Evolutionary conservation across 805 yeast genomes (phyloP).

Genomic region (Metschnikowia colocasiae): DNA sequence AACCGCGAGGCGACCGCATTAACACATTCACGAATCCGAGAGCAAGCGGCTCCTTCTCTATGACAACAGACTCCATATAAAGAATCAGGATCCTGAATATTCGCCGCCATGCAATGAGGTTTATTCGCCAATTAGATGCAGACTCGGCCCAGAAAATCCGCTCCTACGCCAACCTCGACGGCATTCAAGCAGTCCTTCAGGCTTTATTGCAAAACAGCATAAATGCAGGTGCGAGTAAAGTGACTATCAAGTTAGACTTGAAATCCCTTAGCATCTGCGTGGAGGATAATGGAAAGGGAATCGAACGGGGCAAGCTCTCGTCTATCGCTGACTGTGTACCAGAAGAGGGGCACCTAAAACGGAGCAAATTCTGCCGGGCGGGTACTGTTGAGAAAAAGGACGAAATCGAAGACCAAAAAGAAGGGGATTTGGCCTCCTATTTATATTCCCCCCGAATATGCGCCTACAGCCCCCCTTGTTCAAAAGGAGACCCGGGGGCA

Average conservation of each 20-base stretch:
- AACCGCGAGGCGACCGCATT: not conserved
- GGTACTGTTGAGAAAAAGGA: not conserved
- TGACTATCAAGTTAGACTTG: constrained; percentile 35
- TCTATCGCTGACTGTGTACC: not conserved
- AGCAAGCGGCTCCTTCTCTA: too few species aligned
- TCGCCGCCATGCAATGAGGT: constrained; percentile 1
- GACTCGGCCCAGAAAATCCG: constrained; percentile 9
- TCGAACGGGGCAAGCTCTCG: constrained; percentile 21
- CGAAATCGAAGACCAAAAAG: not conserved
- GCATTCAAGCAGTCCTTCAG: constrained; percentile 40
- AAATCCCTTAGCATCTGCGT: constrained; percentile 37
- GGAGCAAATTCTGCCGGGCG: not conserved
- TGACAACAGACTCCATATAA: too few species aligned
- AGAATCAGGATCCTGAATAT: too few species aligned
- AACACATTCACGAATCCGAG: too few species aligned
- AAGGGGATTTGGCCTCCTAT: not conserved
- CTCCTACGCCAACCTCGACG: constrained; percentile 34
- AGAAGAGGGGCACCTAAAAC: not conserved
- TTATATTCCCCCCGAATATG: not conserved
- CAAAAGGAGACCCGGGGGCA: not conserved
- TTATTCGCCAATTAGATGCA: not conserved
- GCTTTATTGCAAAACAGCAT: constrained; percentile 54
- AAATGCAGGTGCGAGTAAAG: constrained; percentile 47
- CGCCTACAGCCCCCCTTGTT: not conserved
- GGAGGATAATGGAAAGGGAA: constrained; percentile 72